Percentiles rank a stretch among this genome's conserved stretches.
Evolutionary conservation across 257 asterid species (phyloP).

Genomic region (Salvia miltiorrhiza): DNA sequence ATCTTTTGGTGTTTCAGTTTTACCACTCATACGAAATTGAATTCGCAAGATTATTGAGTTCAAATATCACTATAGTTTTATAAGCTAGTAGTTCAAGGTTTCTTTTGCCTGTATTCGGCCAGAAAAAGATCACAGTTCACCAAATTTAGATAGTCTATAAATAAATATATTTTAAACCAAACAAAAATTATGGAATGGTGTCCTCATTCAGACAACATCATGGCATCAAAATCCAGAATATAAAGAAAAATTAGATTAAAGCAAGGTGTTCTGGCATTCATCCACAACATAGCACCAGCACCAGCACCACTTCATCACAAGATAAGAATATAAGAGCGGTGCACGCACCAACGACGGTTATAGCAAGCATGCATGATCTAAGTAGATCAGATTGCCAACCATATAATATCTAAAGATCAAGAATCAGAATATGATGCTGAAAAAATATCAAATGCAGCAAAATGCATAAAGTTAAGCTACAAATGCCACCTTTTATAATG

Average conservation of each 20-base stretch:
- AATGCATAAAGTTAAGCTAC: slow-evolving; percentile 10
- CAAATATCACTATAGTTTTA: too few relatives aligned
- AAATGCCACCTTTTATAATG: background rate
- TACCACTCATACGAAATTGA: too few relatives aligned
- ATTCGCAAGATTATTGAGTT: too few relatives aligned
- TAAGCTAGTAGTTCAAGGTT: too few relatives aligned
- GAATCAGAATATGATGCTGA: slow-evolving; percentile 23
- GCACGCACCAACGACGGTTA: background rate
- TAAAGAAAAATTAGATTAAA: background rate
- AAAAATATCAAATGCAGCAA: background rate
- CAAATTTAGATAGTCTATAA: background rate
- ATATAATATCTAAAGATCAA: background rate
- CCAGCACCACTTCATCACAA: background rate
- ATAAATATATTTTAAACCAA: background rate
- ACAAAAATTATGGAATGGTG: background rate
- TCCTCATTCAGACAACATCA: background rate
- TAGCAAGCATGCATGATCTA: background rate
- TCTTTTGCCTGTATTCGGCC: background rate
- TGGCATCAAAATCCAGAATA: slow-evolving; percentile 31
- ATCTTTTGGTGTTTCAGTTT: too few relatives aligned
- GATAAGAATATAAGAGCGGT: background rate
- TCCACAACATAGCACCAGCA: background rate
- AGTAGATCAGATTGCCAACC: background rate
- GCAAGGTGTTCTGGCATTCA: background rate
- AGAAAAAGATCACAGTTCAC: background rate